Conservation (phyloP, 345 rosid species). For the Citrus reticulata region DNA sequence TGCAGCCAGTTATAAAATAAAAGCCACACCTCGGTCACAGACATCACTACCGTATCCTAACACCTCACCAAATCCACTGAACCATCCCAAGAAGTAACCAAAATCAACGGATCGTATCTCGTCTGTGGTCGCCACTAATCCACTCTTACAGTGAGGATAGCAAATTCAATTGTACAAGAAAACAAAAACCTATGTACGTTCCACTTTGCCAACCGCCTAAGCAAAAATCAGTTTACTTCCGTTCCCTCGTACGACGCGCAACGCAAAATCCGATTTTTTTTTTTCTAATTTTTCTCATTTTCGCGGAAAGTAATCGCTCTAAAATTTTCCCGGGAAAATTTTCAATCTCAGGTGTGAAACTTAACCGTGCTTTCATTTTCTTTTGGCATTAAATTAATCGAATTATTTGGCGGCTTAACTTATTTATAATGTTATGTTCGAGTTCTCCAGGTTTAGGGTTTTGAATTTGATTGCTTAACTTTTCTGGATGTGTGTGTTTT, state of each 20-base stretch:
- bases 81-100: background rate
- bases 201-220: conserved; percentile 1
- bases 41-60: background rate
- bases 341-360: background rate
- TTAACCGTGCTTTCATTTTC: background rate
- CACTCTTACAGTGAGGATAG: background rate
- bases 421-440: background rate
- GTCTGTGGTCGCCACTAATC: background rate
- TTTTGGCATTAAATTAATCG: background rate
- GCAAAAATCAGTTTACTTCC: conserved; percentile 5
- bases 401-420: background rate
- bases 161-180: background rate
- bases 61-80: background rate
- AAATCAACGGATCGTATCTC: background rate
- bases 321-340: background rate
- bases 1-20: background rate
- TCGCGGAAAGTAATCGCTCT: background rate
- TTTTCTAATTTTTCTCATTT: background rate
- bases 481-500: background rate
- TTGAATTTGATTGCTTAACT: background rate
- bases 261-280: background rate
- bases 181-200: background rate
- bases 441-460: background rate
- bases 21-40: background rate
- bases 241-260: background rate